These are phyloP conservation scores for Gypsophila paniculata DNA, from an alignment of 179 eudicot species.

Conservation along the genomic window DNA sequence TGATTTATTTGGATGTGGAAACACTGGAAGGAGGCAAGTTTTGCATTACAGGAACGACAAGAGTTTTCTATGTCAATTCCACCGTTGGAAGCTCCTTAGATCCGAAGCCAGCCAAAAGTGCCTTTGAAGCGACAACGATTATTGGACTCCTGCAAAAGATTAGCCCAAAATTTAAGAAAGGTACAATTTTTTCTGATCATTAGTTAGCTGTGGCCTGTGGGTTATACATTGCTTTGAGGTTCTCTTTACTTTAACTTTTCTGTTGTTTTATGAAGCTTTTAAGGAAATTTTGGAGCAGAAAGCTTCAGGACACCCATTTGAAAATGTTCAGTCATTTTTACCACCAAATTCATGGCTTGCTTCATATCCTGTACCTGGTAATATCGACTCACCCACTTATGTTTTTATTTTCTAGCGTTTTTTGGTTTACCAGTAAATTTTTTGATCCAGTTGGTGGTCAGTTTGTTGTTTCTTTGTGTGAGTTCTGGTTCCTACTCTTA, in stretches of 20 bases:
- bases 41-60: constrained; percentile 87
- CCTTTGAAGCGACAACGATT: constrained; percentile 74
- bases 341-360: constrained; percentile 96
- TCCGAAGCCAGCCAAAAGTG: constrained; percentile 63
- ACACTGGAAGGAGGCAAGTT: constrained; percentile 74
- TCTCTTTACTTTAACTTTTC: neutral
- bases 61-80: constrained; percentile 71
- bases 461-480: neutral
- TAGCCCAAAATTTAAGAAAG: constrained; percentile 91
- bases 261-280: constrained; percentile 53
- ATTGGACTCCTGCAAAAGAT: constrained; percentile 84
- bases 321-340: constrained; percentile 84
- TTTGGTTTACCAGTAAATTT: neutral
- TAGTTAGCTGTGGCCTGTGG: neutral
- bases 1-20: constrained; percentile 80
- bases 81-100: constrained; percentile 61
- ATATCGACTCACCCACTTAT: constrained; percentile 14
- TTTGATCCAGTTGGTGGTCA: neutral
- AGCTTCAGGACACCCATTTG: constrained; percentile 93
- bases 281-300: constrained; percentile 81
- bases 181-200: constrained; percentile 31
- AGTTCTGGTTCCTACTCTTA: neutral
- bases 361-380: constrained; percentile 80
- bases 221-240: neutral
- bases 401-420: neutral